Evolutionary conservation across 768 basidiomycete genomes (phyloP), one percentile per base, ranked within the genome.

Genomic region (Tulasnella sp.): DNA sequence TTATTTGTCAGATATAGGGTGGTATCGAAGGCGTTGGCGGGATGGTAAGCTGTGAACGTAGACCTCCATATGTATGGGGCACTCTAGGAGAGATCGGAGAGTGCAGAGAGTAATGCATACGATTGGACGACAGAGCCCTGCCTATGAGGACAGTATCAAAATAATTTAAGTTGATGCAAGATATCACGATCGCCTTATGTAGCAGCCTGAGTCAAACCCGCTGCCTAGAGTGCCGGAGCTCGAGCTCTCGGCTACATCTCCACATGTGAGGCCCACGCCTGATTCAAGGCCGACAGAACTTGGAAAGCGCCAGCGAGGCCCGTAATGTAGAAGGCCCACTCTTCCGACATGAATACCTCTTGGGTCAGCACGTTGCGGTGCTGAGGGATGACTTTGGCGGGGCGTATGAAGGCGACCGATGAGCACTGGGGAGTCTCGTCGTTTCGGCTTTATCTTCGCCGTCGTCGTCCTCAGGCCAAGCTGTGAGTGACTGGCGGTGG

Each of bases 311-410:
- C 73, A 10, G 72, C 69, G 30, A 75, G 64, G 0, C 70, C 71
- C 12, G 71, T 70, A 8, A 74, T 73, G 59, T 74, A 74, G 58
- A 69, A 71, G 67, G 74, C 71, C 59, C 70, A 75, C 24, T 73
- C 71, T 24, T 61, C 53, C 11, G 65, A 66, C 22, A 62, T 64
- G 41, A 70, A 52, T 3, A 62, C 45, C 52, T 65, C 71, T 45
- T 49, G 19, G 19, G 49, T 34, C n/a, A 24, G 30, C 17, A 11
- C 30, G n/a, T 29, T 49, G 52, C 31, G 41, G 22, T 45, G 48
- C 5, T 38, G 34, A 7, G 34, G 31, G 45, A 11, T 48, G 58
- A 24, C 55, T 63, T 60, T n/a, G n/a, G n/a, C n/a, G n/a, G n/a
- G n/a, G n/a, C n/a, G n/a, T n/a, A n/a, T n/a, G 34, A 38, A 38